A percentile compares a stretch with the other conserved stretches of the same genome.
phyloP scores from a whole-genome alignment of 2,329 filamentous ascomycete species.

The Xylaria multiplex region DNA sequence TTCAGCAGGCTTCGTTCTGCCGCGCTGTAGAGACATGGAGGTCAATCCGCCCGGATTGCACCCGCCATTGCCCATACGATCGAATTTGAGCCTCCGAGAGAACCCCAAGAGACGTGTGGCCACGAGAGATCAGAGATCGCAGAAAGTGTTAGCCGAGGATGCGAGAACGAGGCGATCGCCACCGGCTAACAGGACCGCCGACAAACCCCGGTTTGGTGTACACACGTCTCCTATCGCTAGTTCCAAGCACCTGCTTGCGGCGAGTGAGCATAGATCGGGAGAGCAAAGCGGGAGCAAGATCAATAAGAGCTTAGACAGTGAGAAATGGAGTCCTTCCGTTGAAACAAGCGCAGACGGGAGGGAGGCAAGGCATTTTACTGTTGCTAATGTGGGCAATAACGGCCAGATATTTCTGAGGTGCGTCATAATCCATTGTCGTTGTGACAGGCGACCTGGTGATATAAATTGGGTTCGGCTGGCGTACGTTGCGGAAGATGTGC shows the following conservation, averaged over 20 bases:
- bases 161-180: slow-evolving; percentile 42
- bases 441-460: not conserved
- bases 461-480: not conserved
- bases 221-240: slow-evolving; percentile 40
- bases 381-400: slow-evolving; percentile 84
- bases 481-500: slow-evolving; percentile 22
- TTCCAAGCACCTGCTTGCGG: slow-evolving; percentile 46
- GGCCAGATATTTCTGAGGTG: slow-evolving; percentile 85
- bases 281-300: slow-evolving; percentile 49
- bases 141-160: slow-evolving; percentile 37
- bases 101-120: slow-evolving; percentile 39
- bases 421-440: slow-evolving; percentile 42
- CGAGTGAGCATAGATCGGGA: slow-evolving; percentile 41
- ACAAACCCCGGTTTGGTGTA: slow-evolving; percentile 39
- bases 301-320: slow-evolving; percentile 65
- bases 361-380: slow-evolving; percentile 78
- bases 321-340: slow-evolving; percentile 65
- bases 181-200: slow-evolving; percentile 30
- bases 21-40: slow-evolving; percentile 49
- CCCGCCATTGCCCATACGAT: slow-evolving; percentile 41
- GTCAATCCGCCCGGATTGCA: slow-evolving; percentile 42
- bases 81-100: slow-evolving; percentile 42
- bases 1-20: slow-evolving; percentile 47
- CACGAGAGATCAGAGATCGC: slow-evolving; percentile 40
- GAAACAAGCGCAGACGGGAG: slow-evolving; percentile 70